phyloP scores from a whole-genome alignment of 345 rosid genomes.

The Bretschneidera sinensis region DNA sequence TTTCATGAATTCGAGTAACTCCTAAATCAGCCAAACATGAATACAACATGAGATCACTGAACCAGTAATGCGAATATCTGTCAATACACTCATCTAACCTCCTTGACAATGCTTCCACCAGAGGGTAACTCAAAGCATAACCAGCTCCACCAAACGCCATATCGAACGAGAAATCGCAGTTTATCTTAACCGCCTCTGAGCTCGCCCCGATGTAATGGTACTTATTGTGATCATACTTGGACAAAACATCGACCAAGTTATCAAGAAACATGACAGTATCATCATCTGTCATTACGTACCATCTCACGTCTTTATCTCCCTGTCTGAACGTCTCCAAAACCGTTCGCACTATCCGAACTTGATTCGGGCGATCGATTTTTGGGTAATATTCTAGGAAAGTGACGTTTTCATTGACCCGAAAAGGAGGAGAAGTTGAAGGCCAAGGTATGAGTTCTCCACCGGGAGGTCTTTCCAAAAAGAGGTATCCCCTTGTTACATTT shows the following conservation, averaged over 20 bases:
- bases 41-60: conserved; percentile 33
- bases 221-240: conserved; percentile 47
- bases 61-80: conserved; percentile 33
- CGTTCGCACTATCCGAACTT: no score
- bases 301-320: conserved; percentile 21
- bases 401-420: neutral
- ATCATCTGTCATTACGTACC: conserved; percentile 60
- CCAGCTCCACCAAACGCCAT: conserved; percentile 78
- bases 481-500: no score
- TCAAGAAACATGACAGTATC: conserved; percentile 48
- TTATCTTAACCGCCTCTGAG: conserved; percentile 39
- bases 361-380: no score
- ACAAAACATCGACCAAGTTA: conserved; percentile 42
- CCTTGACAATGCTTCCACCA: conserved; percentile 36
- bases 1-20: conserved; percentile 29
- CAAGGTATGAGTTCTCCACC: neutral
- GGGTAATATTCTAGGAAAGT: neutral
- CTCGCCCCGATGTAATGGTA: conserved; percentile 44
- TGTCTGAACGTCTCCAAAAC: no score
- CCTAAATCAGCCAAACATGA: conserved; percentile 52
- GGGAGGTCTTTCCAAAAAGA: no score
- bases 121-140: conserved; percentile 54
- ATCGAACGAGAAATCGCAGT: conserved; percentile 34
- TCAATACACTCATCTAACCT: conserved; percentile 43
- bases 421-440: neutral